Evolutionary conservation across 2,329 filamentous ascomycete species (phyloP).

Genomic region (Sarocladium kiliense): DNA sequence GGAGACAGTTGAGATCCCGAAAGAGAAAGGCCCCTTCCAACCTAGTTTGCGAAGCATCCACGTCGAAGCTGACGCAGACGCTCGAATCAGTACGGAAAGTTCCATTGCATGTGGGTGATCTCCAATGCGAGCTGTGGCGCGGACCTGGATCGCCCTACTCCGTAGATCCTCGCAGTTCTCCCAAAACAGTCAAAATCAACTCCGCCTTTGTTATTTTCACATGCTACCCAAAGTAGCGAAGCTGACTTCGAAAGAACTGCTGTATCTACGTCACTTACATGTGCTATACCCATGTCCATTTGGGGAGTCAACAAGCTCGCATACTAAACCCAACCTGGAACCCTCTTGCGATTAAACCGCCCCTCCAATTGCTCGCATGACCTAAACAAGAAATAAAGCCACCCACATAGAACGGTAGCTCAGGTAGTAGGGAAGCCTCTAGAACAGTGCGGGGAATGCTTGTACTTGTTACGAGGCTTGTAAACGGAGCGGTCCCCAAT

Average conservation of each 20-base stretch:
- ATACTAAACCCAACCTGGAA: constrained; percentile 18
- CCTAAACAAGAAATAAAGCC: neutral
- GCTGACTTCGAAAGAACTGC: too few species aligned
- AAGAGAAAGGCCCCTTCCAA: neutral
- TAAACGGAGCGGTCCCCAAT: neutral
- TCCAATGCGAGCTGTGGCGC: too few species aligned
- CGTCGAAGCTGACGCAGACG: neutral
- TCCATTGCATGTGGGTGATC: neutral
- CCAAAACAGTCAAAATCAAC: too few species aligned
- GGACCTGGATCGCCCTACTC: too few species aligned
- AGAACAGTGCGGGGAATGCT: too few species aligned
- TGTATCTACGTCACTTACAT: neutral
- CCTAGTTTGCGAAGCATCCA: neutral
- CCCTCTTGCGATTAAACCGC: constrained; percentile 13
- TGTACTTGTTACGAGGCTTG: too few species aligned
- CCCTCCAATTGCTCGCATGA: neutral
- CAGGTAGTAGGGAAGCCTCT: too few species aligned
- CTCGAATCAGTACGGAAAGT: too few species aligned
- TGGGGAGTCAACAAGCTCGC: constrained; percentile 13
- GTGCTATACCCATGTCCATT: neutral
- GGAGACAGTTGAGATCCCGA: too few species aligned
- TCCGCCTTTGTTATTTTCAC: neutral
- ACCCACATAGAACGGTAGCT: too few species aligned
- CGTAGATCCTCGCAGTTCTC: too few species aligned
- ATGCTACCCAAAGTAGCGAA: neutral